phyloP scores from a whole-genome alignment of 805 yeast species.

The Zygosaccharomyces lentus region DNA sequence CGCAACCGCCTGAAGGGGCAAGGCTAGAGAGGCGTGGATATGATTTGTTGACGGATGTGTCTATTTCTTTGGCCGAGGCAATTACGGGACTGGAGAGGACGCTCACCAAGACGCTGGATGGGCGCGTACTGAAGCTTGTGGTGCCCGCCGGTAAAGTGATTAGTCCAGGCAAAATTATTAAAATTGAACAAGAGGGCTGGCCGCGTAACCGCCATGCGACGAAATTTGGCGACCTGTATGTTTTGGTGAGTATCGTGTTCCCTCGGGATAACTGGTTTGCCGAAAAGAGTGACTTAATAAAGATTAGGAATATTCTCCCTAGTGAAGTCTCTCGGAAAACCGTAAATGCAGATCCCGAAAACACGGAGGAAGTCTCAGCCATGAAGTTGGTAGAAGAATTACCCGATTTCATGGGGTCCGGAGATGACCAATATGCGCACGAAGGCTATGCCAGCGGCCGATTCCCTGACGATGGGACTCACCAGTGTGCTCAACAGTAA shows the following conservation, averaged over 20 bases:
- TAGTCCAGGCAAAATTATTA: constrained; percentile 66
- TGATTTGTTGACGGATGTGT: constrained; percentile 58
- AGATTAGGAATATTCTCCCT: constrained; percentile 55
- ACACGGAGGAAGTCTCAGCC: constrained; percentile 30
- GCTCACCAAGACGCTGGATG: constrained; percentile 72
- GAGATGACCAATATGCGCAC: constrained; percentile 1
- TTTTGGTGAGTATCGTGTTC: constrained; percentile 68
- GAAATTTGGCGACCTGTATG: constrained; percentile 62
- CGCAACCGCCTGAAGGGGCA: constrained; percentile 35
- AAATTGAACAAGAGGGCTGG: constrained; percentile 77
- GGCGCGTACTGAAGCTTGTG: constrained; percentile 59
- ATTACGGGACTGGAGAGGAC: constrained; percentile 73
- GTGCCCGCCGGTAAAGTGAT: constrained; percentile 77
- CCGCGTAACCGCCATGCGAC: constrained; percentile 45
- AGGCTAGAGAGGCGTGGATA: constrained; percentile 53
- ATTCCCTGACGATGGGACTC: constrained; percentile 24
- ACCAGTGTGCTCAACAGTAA: constrained; percentile 43
- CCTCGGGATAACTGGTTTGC: constrained; percentile 82
- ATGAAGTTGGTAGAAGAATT: constrained; percentile 28
- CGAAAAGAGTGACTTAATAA: constrained; percentile 61
- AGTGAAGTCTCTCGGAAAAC: constrained; percentile 10
- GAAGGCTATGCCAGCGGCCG: constrained; percentile 4
- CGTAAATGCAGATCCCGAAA: constrained; percentile 22
- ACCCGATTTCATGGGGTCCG: constrained; percentile 20
- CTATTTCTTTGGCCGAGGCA: constrained; percentile 71